phyloP scores from a whole-genome alignment of 495 filamentous ascomycete species.

The Hyaloscypha finlandica region DNA sequence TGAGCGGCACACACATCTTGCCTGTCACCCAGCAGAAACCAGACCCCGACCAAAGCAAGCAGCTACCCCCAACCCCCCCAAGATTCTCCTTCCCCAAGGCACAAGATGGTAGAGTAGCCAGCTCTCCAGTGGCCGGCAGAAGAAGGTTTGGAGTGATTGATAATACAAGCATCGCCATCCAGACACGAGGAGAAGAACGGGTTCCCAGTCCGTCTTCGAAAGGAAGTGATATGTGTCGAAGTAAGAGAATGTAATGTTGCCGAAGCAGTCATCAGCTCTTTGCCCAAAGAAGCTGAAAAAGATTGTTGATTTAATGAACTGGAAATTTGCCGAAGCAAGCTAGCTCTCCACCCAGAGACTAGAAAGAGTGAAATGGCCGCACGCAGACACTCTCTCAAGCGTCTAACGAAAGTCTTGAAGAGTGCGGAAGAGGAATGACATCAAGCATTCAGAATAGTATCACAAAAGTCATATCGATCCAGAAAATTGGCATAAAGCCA shows the following conservation, averaged over 20 bases:
- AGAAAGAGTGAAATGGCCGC: too few species aligned
- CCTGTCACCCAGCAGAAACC: neutral
- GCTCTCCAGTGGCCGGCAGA: neutral
- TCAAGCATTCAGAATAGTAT: neutral
- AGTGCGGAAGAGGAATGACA: too few species aligned
- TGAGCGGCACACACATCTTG: constrained; percentile 5
- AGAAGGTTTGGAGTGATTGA: neutral
- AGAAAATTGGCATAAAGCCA: neutral
- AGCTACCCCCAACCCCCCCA: neutral
- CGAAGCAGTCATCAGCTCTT: too few species aligned
- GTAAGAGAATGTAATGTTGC: too few species aligned
- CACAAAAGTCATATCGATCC: neutral
- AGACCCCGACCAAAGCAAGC: neutral
- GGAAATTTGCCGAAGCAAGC: too few species aligned
- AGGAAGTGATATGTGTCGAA: too few species aligned
- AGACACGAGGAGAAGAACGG: neutral
- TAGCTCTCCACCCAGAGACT: too few species aligned
- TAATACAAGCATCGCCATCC: neutral
- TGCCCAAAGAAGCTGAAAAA: too few species aligned
- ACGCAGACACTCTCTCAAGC: too few species aligned
- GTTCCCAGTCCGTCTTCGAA: neutral
- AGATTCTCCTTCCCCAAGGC: neutral
- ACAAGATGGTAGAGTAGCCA: neutral
- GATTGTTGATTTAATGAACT: too few species aligned
- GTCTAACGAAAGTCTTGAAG: too few species aligned